A percentile compares a stretch with the other conserved stretches of the same genome.
Conservation (phyloP, 768 basidiomycete genomes). For the Mycena rebaudengoi region DNA sequence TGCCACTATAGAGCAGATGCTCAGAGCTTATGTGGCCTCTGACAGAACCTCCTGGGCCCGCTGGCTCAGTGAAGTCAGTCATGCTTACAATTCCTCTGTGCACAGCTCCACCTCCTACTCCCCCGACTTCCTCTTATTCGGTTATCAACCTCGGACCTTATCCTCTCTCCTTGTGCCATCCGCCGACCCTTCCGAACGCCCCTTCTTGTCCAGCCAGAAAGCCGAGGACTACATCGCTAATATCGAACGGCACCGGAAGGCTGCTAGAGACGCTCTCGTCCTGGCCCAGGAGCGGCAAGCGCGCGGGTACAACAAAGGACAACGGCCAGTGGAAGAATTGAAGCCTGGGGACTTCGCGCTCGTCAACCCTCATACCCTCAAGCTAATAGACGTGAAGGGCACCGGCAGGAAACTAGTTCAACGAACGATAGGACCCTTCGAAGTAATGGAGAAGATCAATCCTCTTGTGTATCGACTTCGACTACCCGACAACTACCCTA, state of each 20-base stretch:
- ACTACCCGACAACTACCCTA: constrained; percentile 33
- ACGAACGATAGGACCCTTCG: constrained; percentile 33
- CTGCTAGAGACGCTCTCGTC: constrained; percentile 21
- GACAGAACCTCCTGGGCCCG: constrained; percentile 37
- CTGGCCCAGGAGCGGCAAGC: constrained; percentile 34
- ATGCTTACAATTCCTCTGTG: constrained; percentile 40
- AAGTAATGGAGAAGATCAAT: constrained; percentile 34
- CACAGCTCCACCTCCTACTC: constrained; percentile 33
- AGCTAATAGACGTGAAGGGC: constrained; percentile 30
- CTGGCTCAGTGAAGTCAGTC: constrained; percentile 33
- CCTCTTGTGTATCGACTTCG: constrained; percentile 32
- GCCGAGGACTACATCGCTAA: constrained; percentile 9
- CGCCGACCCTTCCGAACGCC: not conserved
- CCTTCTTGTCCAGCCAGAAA: constrained; percentile 10
- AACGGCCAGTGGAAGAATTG: not conserved
- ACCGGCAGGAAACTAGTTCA: constrained; percentile 35
- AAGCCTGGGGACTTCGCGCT: constrained; percentile 29
- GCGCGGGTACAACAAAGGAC: constrained; percentile 22
- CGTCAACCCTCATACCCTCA: constrained; percentile 37
- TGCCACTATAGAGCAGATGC: no score
- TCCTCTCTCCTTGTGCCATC: not conserved
- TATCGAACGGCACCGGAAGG: not conserved
- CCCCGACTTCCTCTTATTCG: constrained; percentile 38
- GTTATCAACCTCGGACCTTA: constrained; percentile 32
- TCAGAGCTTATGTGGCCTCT: no score